These are phyloP conservation scores for Botrytis elliptica DNA, from an alignment of 2,329 filamentous ascomycete genomes.

Conservation along the genomic window DNA sequence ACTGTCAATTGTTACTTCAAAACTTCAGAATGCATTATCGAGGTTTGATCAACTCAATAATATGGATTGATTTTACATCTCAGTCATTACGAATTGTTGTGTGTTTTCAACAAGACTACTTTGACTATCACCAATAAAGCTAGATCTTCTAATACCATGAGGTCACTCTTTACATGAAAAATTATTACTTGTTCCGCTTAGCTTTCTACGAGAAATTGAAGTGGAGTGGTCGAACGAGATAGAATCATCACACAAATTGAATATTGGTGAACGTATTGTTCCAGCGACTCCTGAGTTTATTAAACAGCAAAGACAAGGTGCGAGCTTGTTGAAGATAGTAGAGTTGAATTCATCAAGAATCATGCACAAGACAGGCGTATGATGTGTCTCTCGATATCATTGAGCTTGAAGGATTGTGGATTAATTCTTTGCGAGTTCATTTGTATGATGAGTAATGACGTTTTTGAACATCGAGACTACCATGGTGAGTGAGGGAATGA, in stretches of 20 bases:
- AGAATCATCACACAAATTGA: background rate
- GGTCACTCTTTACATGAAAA: background rate
- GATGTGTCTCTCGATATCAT: too few relatives aligned
- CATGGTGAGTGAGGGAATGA: background rate
- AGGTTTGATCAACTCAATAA: background rate
- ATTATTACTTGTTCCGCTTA: background rate
- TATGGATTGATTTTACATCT: background rate
- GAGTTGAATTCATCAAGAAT: accelerated
- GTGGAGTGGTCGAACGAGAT: background rate
- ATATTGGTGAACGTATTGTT: background rate
- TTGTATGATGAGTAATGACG: background rate
- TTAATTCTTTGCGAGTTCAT: background rate
- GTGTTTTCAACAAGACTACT: background rate
- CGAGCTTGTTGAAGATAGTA: accelerated
- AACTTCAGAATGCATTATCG: background rate
- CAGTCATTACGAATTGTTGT: background rate
- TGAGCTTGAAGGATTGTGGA: background rate
- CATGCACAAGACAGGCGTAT: background rate
- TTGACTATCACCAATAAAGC: background rate
- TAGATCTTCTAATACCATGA: background rate
- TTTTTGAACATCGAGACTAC: background rate
- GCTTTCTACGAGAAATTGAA: background rate
- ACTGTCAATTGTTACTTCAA: background rate
- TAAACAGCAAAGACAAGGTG: background rate
- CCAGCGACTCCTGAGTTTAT: background rate